Conservation (phyloP, 371 early-diverging fungal species). For the Mortierella polycephala region DNA sequence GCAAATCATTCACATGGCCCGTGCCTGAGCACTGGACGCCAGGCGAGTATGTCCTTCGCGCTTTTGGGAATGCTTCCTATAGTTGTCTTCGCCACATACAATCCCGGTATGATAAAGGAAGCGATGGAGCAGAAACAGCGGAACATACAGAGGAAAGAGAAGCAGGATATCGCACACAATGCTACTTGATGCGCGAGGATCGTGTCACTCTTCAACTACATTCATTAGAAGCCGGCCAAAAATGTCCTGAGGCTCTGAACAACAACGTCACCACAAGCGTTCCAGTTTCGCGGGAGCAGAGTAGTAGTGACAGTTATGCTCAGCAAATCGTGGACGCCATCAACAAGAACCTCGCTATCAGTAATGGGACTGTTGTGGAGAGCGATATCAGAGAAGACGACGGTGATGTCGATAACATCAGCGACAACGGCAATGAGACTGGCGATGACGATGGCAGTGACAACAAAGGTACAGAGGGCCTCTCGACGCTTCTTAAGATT, state of each 20-base stretch:
- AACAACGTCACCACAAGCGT: too few species aligned
- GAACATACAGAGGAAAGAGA: too few species aligned
- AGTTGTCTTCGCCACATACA: not conserved
- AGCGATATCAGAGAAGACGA: too few species aligned
- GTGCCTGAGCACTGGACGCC: constrained; percentile 11
- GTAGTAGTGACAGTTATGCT: not conserved
- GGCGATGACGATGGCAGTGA: not conserved
- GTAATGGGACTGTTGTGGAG: not conserved
- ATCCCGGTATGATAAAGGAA: too few species aligned
- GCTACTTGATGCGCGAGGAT: too few species aligned
- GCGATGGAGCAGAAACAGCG: too few species aligned
- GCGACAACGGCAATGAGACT: constrained; percentile 1
- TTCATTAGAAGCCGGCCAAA: too few species aligned
- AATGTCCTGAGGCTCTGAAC: too few species aligned
- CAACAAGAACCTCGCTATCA: not conserved
- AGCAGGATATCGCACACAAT: too few species aligned
- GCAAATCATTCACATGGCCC: constrained; percentile 10
- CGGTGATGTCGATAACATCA: not conserved
- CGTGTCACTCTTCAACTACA: too few species aligned
- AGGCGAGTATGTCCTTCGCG: constrained; percentile 19
- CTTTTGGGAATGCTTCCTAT: constrained; percentile 21
- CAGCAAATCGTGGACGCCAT: not conserved
- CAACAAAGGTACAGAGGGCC: not conserved
- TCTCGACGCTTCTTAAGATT: not conserved
- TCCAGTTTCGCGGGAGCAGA: too few species aligned